Conservation (phyloP, 345 rosid species). For the Hibiscus mutabilis region DNA sequence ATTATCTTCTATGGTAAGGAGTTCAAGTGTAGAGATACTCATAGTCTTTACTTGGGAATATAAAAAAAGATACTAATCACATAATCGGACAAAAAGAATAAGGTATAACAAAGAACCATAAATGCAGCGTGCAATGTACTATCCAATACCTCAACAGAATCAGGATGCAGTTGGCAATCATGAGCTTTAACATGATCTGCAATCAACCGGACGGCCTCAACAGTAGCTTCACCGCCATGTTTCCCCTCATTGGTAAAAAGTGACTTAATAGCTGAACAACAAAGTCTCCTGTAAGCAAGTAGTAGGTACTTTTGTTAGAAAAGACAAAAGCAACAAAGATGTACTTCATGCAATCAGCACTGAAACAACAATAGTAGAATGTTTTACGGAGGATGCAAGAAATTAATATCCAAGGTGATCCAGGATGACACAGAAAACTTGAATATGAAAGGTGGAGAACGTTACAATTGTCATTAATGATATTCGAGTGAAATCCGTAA, state of each 20-base stretch:
- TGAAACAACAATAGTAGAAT: neutral
- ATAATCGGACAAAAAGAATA: neutral
- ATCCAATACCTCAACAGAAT: conserved; percentile 57
- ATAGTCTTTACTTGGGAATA: neutral
- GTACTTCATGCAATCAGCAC: neutral
- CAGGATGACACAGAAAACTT: neutral
- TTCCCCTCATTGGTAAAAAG: conserved; percentile 80
- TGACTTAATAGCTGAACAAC: conserved; percentile 64
- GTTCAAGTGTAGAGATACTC: neutral
- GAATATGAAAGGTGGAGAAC: neutral
- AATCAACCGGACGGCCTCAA: conserved; percentile 69
- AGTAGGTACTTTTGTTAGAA: neutral
- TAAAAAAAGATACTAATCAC: neutral
- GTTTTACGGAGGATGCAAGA: neutral
- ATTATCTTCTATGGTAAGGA: neutral
- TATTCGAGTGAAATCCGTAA: neutral
- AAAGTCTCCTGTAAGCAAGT: conserved; percentile 59
- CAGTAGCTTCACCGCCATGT: conserved; percentile 83
- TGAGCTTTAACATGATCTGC: conserved; percentile 71
- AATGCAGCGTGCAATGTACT: neutral
- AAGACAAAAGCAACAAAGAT: conserved; percentile 15
- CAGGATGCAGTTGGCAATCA: conserved; percentile 88
- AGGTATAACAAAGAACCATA: neutral
- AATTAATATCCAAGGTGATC: neutral
- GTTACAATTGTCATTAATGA: neutral